phyloP scores from a whole-genome alignment of 768 basidiomycete genomes.

The Tremella fuciformis region DNA sequence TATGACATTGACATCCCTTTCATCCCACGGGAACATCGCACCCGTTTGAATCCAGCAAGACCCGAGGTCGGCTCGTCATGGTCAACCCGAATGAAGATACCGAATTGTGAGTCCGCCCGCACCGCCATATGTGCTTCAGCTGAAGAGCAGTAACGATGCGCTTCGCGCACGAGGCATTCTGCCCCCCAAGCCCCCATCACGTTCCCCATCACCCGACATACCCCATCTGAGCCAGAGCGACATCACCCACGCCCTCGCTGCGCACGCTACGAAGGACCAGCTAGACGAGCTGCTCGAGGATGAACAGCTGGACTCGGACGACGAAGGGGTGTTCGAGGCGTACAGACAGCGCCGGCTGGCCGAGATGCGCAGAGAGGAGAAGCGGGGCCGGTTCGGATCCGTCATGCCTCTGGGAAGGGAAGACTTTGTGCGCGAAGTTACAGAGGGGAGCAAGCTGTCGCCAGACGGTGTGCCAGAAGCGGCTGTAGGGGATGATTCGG shows the following conservation, averaged over 20 bases:
- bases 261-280: conserved; percentile 35
- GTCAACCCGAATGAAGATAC: conserved; percentile 85
- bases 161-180: conserved; percentile 89
- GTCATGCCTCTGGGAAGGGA: conserved; percentile 86
- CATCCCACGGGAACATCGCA: no score
- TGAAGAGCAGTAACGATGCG: conserved; percentile 72
- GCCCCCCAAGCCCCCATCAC: conserved; percentile 67
- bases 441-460: conserved; percentile 76
- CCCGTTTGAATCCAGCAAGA: no score
- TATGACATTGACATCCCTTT: no score
- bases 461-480: conserved; percentile 63
- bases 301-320: conserved; percentile 71
- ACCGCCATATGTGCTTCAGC: conserved; percentile 1
- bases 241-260: conserved; percentile 39
- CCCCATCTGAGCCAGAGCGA: conserved; percentile 63
- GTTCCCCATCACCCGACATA: conserved; percentile 70
- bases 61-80: conserved; percentile 13
- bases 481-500: conserved; percentile 42
- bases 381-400: conserved; percentile 68
- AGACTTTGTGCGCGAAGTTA: conserved; percentile 92
- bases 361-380: conserved; percentile 62
- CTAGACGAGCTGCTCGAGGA: conserved; percentile 69
- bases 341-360: conserved; percentile 65
- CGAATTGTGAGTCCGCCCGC: conserved; percentile 70
- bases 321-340: conserved; percentile 67